phyloP scores from a whole-genome alignment of 2,329 filamentous ascomycete species.

The Spiromastix sp. region DNA sequence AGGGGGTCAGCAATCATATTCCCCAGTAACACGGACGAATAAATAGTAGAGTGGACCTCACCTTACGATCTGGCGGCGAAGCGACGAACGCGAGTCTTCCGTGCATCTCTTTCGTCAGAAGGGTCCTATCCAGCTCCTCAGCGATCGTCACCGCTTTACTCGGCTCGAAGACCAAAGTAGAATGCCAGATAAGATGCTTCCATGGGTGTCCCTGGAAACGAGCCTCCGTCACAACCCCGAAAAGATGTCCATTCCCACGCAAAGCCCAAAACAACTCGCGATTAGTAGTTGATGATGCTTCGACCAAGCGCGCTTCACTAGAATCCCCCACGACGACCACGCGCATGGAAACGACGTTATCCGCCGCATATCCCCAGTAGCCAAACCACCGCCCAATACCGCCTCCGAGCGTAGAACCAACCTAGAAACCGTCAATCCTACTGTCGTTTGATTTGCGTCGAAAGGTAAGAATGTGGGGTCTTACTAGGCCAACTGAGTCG shows the following conservation, averaged over 20 bases:
- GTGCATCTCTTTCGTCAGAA: no score
- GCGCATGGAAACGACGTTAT: constrained; percentile 2
- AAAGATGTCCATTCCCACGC: constrained; percentile 25
- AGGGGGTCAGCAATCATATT: no score
- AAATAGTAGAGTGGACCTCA: background rate
- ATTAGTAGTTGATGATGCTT: constrained; percentile 14
- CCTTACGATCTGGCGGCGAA: no score
- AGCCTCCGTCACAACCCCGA: constrained; percentile 18
- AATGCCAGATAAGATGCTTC: constrained; percentile 3
- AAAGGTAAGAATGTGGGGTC: no score
- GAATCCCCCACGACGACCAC: constrained; percentile 1
- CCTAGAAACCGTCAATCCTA: no score
- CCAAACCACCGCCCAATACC: constrained; percentile 2
- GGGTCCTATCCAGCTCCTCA: no score
- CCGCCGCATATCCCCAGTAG: constrained; percentile 3
- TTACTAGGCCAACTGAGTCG: constrained; percentile 3
- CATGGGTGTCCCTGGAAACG: constrained; percentile 1
- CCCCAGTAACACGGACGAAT: constrained; percentile 1
- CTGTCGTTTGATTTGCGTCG: no score
- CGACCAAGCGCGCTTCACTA: constrained; percentile 13
- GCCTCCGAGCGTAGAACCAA: constrained; percentile 3
- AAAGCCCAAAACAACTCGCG: constrained; percentile 27
- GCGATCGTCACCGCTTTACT: no score
- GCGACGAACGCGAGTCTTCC: no score
- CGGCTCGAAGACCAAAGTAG: no score